Percentiles rank a stretch among this genome's conserved stretches.
Conservation (phyloP, 176 grass and related monocot species). For the Musa schizocarpa region DNA sequence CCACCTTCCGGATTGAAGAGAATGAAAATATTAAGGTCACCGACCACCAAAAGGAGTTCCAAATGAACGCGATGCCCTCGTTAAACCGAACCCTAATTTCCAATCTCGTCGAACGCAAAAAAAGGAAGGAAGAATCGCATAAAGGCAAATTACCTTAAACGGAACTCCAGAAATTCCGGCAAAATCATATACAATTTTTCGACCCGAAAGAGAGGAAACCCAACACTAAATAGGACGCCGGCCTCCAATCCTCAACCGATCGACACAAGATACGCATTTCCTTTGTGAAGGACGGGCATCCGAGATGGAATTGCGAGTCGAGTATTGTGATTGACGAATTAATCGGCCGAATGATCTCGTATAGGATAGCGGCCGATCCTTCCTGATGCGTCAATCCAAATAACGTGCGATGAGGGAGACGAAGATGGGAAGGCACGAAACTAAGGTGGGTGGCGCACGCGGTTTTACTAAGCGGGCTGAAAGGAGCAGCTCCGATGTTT, state of each 20-base stretch:
- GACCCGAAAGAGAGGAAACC: not conserved
- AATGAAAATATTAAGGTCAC: not conserved
- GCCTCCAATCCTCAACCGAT: not conserved
- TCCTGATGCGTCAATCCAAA: too few species aligned
- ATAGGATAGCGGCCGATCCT: not conserved
- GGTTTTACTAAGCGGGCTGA: too few species aligned
- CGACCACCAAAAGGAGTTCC: not conserved
- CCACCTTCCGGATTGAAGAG: not conserved
- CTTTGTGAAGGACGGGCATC: not conserved
- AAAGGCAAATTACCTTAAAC: not conserved
- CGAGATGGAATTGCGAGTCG: not conserved
- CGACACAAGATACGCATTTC: not conserved
- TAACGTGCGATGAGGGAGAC: too few species aligned
- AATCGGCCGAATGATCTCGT: not conserved
- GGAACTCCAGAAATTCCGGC: not conserved
- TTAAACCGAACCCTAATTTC: not conserved
- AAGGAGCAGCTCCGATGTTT: too few species aligned
- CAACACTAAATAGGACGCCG: not conserved
- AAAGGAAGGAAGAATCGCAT: not conserved
- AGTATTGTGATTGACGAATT: not conserved
- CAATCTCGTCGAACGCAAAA: not conserved
- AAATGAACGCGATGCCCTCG: not conserved
- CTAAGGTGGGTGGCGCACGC: too few species aligned
- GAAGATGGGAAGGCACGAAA: too few species aligned
- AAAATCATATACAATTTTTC: not conserved